Evolutionary conservation across 164 flowering plant species (phyloP), one percentile per base, ranked within the genome.

Genomic region (Sedum album): DNA sequence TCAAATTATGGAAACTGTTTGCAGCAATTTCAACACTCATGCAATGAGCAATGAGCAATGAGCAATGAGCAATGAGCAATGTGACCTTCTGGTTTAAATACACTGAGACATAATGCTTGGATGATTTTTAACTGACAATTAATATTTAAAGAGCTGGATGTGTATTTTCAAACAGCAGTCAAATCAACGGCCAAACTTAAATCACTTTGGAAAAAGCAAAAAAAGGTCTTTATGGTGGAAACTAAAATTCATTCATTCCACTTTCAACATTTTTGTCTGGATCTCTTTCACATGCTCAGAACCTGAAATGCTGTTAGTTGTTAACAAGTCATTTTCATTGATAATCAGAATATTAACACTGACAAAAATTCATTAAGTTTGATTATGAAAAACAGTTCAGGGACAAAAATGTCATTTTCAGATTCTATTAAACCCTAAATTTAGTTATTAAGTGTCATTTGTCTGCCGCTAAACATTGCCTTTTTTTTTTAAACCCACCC

Each of bases 241-340:
- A 13, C 33, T 26, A 28, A 57, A 49, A 49, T 25, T 26, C 62
- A 57, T 57, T 57, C 62, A 2, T 57, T 11, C 62, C 18, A 28
- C 62, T 57, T 57, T 57, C 62, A 57, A 57, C 33, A 26, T 28
- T 57, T 57, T 57, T 57, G 62, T 10, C 62, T 57, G 62, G 33
- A 25, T 26, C 62, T 26, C 62, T 57, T 57, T 28, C 62, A 14
- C 62, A 57, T 57, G 62, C 62, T 61, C 51, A 46, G n/a, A 46
- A 46, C 4, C 51, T 46, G 20, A 46, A 46, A 42, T 55, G 26
- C 31, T 26, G 18, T 3, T 28, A 5, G 62, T 57, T 28, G 62
- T 57, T 57, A 57, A 28, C 62, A 57, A 28, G 20, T 57, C 62
- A 57, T 18, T 57, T 20, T 57, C 31, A 26, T 11, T 30, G 2